Evolutionary conservation across 306 rosid genomes (phyloP).

Genomic region (Boehmeria nivea): DNA sequence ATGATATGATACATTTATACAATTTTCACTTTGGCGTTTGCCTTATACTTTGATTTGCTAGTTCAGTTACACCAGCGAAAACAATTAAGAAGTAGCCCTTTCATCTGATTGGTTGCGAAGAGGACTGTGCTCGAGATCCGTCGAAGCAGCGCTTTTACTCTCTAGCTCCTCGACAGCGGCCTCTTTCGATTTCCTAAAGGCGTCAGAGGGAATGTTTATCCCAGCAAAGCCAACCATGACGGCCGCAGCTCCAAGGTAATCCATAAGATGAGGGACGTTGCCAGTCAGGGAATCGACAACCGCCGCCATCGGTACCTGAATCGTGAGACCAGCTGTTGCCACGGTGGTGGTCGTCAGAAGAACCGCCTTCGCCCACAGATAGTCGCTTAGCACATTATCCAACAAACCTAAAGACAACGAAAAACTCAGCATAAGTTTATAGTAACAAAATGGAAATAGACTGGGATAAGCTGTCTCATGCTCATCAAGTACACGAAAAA

Average conservation of each 20-base stretch:
- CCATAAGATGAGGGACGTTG: conserved; percentile 61
- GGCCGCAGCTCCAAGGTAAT: conserved; percentile 76
- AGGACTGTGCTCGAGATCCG: conserved; percentile 20
- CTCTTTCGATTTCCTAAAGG: conserved; percentile 38
- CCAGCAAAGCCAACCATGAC: conserved; percentile 86
- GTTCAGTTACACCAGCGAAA: background rate
- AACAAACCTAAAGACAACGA: conserved; percentile 50
- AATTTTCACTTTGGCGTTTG: background rate
- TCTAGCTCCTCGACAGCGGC: conserved; percentile 44
- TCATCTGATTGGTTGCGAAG: conserved; percentile 24
- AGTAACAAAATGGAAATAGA: no score
- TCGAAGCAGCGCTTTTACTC: conserved; percentile 19
- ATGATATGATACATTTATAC: background rate
- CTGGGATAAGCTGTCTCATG: no score
- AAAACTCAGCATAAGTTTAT: no score
- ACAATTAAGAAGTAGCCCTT: conserved; percentile 18
- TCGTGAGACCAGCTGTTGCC: conserved; percentile 92
- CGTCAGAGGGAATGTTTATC: conserved; percentile 67
- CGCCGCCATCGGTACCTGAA: conserved; percentile 96
- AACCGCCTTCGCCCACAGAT: conserved; percentile 97
- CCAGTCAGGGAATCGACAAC: conserved; percentile 72
- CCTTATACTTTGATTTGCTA: background rate
- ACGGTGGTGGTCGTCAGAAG: conserved; percentile 92
- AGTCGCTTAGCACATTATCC: conserved; percentile 93
- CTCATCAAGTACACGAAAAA: no score